Conservation (phyloP, 371 early-diverging fungal genomes). For the Rhizomucor miehei region DNA sequence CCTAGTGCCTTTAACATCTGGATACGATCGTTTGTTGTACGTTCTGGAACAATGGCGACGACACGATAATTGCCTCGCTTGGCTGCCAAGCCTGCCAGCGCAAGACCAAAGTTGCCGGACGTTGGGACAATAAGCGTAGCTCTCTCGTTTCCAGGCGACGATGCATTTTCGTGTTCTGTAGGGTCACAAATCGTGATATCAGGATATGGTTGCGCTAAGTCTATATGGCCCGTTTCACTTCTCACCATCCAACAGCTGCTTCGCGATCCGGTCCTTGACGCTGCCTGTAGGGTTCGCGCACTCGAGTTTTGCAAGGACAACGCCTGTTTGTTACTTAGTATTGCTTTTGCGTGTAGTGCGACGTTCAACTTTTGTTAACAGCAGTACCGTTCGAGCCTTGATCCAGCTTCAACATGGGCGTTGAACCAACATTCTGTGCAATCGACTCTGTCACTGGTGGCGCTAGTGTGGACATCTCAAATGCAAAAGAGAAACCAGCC, state of each 20-base stretch:
- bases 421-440: slow-evolving; percentile 26
- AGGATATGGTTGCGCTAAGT: not conserved
- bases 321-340: too few relatives aligned
- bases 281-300: slow-evolving; percentile 73
- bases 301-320: slow-evolving; percentile 65
- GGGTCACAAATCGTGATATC: too few relatives aligned
- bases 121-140: slow-evolving; percentile 69
- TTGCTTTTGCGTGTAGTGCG: too few relatives aligned
- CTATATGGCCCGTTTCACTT: not conserved
- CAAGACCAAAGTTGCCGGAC: slow-evolving; percentile 66
- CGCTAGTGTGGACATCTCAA: slow-evolving; percentile 1
- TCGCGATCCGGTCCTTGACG: slow-evolving; percentile 76
- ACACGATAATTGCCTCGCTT: slow-evolving; percentile 45
- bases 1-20: slow-evolving; percentile 71
- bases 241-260: slow-evolving; percentile 45
- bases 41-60: slow-evolving; percentile 71
- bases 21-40: slow-evolving; percentile 71
- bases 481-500: too few relatives aligned
- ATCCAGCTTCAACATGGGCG: slow-evolving; percentile 26
- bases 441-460: slow-evolving; percentile 27
- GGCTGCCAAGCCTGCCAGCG: slow-evolving; percentile 44
- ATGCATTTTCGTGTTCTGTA: slow-evolving; percentile 5
- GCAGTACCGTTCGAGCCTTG: not conserved
- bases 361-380: too few relatives aligned
- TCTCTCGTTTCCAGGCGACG: slow-evolving; percentile 19